Conservation (phyloP, 2,329 filamentous ascomycete genomes). For the Exutisphaerella laricina region DNA sequence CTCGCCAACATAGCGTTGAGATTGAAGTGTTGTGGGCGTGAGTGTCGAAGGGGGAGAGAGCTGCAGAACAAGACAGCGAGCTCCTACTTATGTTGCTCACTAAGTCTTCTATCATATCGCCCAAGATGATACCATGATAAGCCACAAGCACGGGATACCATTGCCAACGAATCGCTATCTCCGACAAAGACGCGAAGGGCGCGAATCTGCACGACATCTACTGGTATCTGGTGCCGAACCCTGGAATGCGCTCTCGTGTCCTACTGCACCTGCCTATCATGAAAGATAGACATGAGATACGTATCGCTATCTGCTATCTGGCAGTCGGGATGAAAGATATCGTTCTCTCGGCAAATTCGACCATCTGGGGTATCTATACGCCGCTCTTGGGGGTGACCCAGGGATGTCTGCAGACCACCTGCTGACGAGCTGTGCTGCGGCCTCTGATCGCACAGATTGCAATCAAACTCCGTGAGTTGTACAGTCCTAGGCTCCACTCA, state of each 20-base stretch:
- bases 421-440: too few relatives aligned
- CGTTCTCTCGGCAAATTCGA: slow-evolving; percentile 7
- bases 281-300: too few relatives aligned
- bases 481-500: too few relatives aligned
- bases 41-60: neutral
- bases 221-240: slow-evolving; percentile 1
- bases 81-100: slow-evolving; percentile 4
- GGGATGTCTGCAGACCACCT: too few relatives aligned
- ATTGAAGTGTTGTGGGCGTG: neutral
- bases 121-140: slow-evolving; percentile 3
- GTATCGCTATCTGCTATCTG: slow-evolving; percentile 10
- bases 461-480: too few relatives aligned
- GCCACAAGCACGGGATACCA: neutral
- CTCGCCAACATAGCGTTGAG: neutral
- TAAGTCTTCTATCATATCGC: neutral
- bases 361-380: neutral
- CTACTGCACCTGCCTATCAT: slow-evolving; percentile 12
- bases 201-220: slow-evolving; percentile 5
- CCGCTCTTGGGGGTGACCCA: too few relatives aligned
- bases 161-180: slow-evolving; percentile 6
- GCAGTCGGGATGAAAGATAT: neutral
- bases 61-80: neutral
- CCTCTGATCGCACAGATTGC: too few relatives aligned
- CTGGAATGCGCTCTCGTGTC: slow-evolving; percentile 5
- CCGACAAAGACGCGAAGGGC: neutral